Percentiles rank a stretch among this genome's conserved stretches.
These are phyloP conservation scores for Crataegus laevigata DNA, from an alignment of 306 rosid species.

Conservation along the genomic window DNA sequence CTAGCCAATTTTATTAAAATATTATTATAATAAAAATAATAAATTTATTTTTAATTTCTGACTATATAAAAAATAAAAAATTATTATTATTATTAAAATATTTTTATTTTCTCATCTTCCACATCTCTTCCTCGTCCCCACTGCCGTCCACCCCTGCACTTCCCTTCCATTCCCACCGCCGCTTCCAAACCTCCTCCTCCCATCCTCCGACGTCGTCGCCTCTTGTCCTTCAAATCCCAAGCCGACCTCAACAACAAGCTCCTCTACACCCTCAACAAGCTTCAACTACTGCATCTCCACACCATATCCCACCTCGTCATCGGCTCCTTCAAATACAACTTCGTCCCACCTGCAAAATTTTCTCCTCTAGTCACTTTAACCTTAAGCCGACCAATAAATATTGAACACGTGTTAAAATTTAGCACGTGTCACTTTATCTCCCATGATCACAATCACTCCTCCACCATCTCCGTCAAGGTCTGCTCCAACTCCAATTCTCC, in stretches of 20 bases:
- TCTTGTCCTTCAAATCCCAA: constrained; percentile 56
- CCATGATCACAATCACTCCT: constrained; percentile 32
- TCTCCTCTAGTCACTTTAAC: background rate
- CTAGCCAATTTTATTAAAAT: too few relatives aligned
- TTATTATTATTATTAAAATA: too few relatives aligned
- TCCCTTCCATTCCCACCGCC: constrained; percentile 1
- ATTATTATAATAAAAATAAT: too few relatives aligned
- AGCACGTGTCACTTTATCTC: constrained; percentile 18
- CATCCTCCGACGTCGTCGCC: constrained; percentile 65
- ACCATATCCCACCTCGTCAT: too few relatives aligned
- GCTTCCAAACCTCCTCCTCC: too few relatives aligned
- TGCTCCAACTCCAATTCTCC: background rate
- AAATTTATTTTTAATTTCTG: too few relatives aligned
- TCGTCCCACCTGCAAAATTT: too few relatives aligned
- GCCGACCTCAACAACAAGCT: constrained; percentile 77
- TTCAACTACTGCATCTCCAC: constrained; percentile 50
- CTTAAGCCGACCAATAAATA: background rate
- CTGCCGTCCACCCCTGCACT: background rate
- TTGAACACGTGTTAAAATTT: too few relatives aligned
- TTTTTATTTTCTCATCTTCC: too few relatives aligned
- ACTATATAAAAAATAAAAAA: too few relatives aligned
- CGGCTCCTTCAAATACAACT: too few relatives aligned
- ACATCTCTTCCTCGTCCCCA: too few relatives aligned
- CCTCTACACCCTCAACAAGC: constrained; percentile 53
- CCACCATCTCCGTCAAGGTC: constrained; percentile 78